Conservation (phyloP, 495 filamentous ascomycete species). For the Penicillium malachiteum region DNA sequence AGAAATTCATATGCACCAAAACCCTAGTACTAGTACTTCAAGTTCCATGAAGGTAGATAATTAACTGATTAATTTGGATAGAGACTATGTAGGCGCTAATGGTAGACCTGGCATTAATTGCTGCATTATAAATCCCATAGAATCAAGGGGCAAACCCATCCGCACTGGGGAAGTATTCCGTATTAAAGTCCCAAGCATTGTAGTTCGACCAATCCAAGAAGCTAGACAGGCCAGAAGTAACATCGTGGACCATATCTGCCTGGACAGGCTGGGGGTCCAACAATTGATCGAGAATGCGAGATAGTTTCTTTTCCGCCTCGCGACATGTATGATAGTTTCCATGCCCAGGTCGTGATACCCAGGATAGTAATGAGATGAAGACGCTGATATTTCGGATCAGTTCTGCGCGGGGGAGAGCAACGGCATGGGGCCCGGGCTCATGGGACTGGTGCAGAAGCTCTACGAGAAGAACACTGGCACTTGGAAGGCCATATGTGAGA, state of each 20-base stretch:
- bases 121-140: background rate
- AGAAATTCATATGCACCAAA: too few species aligned
- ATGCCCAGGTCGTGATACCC: slow-evolving; percentile 51
- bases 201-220: slow-evolving; percentile 43
- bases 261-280: slow-evolving; percentile 39
- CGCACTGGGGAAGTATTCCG: slow-evolving; percentile 27
- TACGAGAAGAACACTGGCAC: slow-evolving; percentile 58
- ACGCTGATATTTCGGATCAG: slow-evolving; percentile 64
- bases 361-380: slow-evolving; percentile 57
- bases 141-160: slow-evolving; percentile 20
- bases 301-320: slow-evolving; percentile 44
- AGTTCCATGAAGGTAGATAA: too few species aligned
- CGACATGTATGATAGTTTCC: slow-evolving; percentile 55
- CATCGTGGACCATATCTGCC: slow-evolving; percentile 31
- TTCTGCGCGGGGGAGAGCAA: slow-evolving; percentile 54
- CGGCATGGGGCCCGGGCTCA: slow-evolving; percentile 28
- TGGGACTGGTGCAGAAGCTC: slow-evolving; percentile 61
- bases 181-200: slow-evolving; percentile 37
- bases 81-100: background rate
- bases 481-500: slow-evolving; percentile 55
- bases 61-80: background rate
- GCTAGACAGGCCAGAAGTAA: slow-evolving; percentile 32
- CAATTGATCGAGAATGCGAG: slow-evolving; percentile 42
- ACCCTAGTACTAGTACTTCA: too few species aligned
- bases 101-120: too few species aligned